Base-by-base conservation (phyloP, 352 stramenopile genomes). In the Phytophthora pini region DNA sequence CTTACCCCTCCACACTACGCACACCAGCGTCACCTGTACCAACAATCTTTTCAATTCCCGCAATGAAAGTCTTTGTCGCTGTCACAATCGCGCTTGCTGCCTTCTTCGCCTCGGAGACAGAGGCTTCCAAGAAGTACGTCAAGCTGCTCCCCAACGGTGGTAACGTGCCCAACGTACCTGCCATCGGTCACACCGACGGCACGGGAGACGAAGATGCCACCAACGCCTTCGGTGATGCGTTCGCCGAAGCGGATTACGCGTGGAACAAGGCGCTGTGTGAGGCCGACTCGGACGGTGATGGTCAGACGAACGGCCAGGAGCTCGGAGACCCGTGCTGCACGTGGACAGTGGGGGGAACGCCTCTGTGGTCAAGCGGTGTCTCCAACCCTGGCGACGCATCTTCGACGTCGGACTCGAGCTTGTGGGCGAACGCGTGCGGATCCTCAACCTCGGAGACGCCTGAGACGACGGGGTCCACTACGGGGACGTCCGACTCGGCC, bases 281-380 rank as follows among this genome's bases (percentile, higher is more conserved):
- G 51, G 46, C 51, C 17, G 65, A 74, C 49, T 29, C 64, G 32
- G 84, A 94, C 38, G 77, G 80, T 26, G 87, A 94, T 57, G 87
- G 87, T 8, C 68, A 78, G 31, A 92, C 84, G 20, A 94, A 94
- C 68, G 86, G 86, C 44, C 61, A 92, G 57, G 86, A 94, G 58
- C 76, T 93, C 15, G 87, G 87, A 9, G 87, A 94, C 58, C 84
- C 84, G 52, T 80, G 77, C 71, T 94, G 84, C 64, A 55, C 65
- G 26, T 60, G 54, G 43, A 44, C 40, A 13, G 24, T 43, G 20
- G 43, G 43, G 1, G 38, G 39, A 38, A 68, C 31, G 9, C 45
- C 60, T 5, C 56, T 27, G 4, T 78, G 60, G 56, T 71, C 60
- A 6, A 55, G 34, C 1, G 61, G 73, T 1, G 56, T 82, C 13